Base-by-base conservation (phyloP, 2,329 filamentous ascomycete species). In the Pseudocercospora cruenta region DNA sequence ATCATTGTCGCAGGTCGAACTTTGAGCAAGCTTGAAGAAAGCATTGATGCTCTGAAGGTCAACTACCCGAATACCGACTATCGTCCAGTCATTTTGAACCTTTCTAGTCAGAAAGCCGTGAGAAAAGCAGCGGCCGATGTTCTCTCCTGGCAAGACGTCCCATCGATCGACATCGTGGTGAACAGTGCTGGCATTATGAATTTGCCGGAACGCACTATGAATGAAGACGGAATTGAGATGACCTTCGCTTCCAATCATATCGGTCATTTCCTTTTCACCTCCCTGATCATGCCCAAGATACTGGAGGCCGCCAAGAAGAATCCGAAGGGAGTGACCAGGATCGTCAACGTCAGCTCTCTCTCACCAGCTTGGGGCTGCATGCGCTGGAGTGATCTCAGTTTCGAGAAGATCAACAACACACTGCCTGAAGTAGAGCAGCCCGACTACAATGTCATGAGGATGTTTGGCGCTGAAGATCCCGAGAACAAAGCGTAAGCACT, bases 131-230 rank as follows among this genome's bases (percentile, higher is more conserved):
- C 80, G 0, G 70, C 70, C 3, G 69, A 73, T 19, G 63, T 82
- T 10, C 71, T 79, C 2, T 70, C 71, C 3, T 79, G 79, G 72
- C 62, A 72, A 5, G 77, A 79, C 33, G 71, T 80, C 10, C 75
- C 74, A 1, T 63, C 65, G 10, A 69, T 83, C 28, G 78, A 82
- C 58, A 77, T 84, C 28, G 60, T 85, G 1, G 73, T 85, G 60
- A 82, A 82, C 67, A 84, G 81, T 60, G 83, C 83, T 0, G 82
- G 78, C 4, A 78, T 86, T 58, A 81, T 84, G 72, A 75, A 75
- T 22, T 62, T 69, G 49, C 71, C 78, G 22, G 66, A 78, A 55
- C 16, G 73, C 71, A 68, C 72, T 55, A 67, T 77, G n/a, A 84
- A 80, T 1, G 68, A 68, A 19, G 82, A 85, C 60, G 60, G 60